phyloP scores from a whole-genome alignment of 139 green algal species.

The Tetraselmis striata region DNA sequence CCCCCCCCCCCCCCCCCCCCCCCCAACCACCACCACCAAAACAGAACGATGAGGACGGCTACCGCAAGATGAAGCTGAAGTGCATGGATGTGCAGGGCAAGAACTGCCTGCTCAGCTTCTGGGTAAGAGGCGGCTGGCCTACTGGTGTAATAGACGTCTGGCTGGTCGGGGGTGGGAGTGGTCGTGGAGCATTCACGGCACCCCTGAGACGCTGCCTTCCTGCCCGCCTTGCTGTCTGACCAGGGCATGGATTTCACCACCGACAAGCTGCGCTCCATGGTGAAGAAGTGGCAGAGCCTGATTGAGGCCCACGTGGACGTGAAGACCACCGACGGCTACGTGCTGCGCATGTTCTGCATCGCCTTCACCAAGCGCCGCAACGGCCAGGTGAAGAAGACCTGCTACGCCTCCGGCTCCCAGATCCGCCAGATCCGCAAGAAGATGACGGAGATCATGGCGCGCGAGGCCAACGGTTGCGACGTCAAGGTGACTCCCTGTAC shows the following conservation, averaged over 20 bases:
- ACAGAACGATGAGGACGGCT: slow-evolving; percentile 94
- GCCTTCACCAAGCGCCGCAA: slow-evolving; percentile 95
- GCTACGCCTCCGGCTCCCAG: slow-evolving; percentile 85
- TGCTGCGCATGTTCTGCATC: slow-evolving; percentile 94
- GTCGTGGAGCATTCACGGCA: too few relatives aligned
- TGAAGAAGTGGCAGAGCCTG: slow-evolving; percentile 99
- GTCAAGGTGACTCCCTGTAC: too few relatives aligned
- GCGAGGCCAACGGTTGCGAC: slow-evolving; percentile 85
- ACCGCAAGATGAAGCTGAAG: slow-evolving; percentile 93
- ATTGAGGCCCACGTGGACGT: slow-evolving; percentile 98
- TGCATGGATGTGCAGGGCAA: slow-evolving; percentile 94
- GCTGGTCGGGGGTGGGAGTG: too few relatives aligned
- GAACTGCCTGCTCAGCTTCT: slow-evolving; percentile 97
- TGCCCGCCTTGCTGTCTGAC: too few relatives aligned
- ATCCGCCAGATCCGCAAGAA: slow-evolving; percentile 88
- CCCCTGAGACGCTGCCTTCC: too few relatives aligned
- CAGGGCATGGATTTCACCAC: slow-evolving; percentile 99
- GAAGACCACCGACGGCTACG: slow-evolving; percentile 98
- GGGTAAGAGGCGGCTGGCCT: too few relatives aligned
- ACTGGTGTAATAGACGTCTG: too few relatives aligned
- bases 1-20: too few relatives aligned
- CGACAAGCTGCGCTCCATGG: slow-evolving; percentile 96
- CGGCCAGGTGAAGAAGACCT: slow-evolving; percentile 85
- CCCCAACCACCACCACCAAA: too few relatives aligned
- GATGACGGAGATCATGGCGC: slow-evolving; percentile 98